Evolutionary conservation across 1,284 basidiomycete genomes (phyloP).

Genomic region (Microbotryum violaceum): DNA sequence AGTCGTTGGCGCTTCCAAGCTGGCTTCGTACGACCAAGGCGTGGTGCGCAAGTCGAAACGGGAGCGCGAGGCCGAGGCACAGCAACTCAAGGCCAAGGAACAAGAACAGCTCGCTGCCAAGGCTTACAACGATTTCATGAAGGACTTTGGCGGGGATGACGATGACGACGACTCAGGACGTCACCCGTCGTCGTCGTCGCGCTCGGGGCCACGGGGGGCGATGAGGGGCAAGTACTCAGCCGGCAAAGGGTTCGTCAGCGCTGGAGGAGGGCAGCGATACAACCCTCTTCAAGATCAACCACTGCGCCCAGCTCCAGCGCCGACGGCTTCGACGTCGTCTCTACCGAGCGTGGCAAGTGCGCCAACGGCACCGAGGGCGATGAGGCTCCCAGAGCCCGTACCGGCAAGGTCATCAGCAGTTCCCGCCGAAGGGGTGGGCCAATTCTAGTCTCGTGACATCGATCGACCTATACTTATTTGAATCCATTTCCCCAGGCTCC

Average conservation of each 20-base stretch:
- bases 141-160: conserved; percentile 71
- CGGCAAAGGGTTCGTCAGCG: conserved; percentile 65
- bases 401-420: conserved; percentile 29
- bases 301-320: conserved; percentile 1
- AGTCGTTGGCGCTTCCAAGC: not conserved
- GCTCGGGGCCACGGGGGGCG: conserved; percentile 1
- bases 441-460: conserved; percentile 28
- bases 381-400: conserved; percentile 48
- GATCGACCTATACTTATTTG: conserved; percentile 28
- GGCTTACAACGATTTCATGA: conserved; percentile 73
- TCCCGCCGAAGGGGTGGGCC: conserved; percentile 39
- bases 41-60: not conserved
- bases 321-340: conserved; percentile 5
- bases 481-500: conserved; percentile 50
- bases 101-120: conserved; percentile 40
- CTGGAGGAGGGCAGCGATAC: conserved; percentile 44
- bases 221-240: conserved; percentile 46
- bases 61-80: not conserved
- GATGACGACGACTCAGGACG: conserved; percentile 31
- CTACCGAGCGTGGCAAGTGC: not conserved
- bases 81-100: not conserved
- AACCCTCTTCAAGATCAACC: conserved; percentile 15
- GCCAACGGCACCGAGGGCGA: conserved; percentile 10
- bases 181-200: conserved; percentile 22
- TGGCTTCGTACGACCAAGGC: not conserved